Conservation (phyloP, 2,329 filamentous ascomycete genomes). For the Amauroascus verrucosus region DNA sequence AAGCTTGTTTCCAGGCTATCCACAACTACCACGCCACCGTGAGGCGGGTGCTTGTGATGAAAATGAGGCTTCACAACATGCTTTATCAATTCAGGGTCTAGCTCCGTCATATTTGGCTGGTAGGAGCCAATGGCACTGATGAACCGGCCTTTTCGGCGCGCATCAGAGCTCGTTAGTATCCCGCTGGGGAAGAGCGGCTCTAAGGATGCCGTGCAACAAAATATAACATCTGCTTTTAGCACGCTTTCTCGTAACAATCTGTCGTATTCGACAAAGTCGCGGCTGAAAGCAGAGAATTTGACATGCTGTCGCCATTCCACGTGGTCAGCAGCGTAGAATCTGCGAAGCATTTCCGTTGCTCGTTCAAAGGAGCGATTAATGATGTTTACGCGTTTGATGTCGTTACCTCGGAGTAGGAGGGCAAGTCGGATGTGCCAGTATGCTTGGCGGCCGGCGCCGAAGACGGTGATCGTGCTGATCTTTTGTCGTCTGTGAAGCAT, state of each 20-base stretch:
- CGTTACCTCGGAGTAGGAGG: constrained; percentile 53
- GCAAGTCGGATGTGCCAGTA: constrained; percentile 90
- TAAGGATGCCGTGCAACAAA: constrained; percentile 73
- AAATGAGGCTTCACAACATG: constrained; percentile 44
- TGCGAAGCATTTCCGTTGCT: constrained; percentile 39
- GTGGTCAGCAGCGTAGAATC: constrained; percentile 45
- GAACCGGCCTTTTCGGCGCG: constrained; percentile 36
- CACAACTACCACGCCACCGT: constrained; percentile 52
- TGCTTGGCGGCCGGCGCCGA: constrained; percentile 80
- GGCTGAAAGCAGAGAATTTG: constrained; percentile 61
- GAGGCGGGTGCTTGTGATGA: constrained; percentile 43
- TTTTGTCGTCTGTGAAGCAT: constrained; percentile 55
- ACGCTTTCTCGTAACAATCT: constrained; percentile 62
- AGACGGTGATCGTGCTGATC: constrained; percentile 69
- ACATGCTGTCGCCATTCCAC: constrained; percentile 54
- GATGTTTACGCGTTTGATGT: constrained; percentile 70
- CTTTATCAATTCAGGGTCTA: constrained; percentile 65
- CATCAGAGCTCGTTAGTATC: constrained; percentile 51
- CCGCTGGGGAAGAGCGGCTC: constrained; percentile 63
- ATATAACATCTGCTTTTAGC: constrained; percentile 63
- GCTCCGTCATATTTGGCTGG: constrained; percentile 65
- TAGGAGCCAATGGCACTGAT: constrained; percentile 42
- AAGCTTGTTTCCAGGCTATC: constrained; percentile 68
- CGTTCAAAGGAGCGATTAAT: constrained; percentile 56
- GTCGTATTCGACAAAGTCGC: constrained; percentile 57